Evolutionary conservation across 305 asterid species (phyloP).

Genomic region (Caryopteris hybrid): DNA sequence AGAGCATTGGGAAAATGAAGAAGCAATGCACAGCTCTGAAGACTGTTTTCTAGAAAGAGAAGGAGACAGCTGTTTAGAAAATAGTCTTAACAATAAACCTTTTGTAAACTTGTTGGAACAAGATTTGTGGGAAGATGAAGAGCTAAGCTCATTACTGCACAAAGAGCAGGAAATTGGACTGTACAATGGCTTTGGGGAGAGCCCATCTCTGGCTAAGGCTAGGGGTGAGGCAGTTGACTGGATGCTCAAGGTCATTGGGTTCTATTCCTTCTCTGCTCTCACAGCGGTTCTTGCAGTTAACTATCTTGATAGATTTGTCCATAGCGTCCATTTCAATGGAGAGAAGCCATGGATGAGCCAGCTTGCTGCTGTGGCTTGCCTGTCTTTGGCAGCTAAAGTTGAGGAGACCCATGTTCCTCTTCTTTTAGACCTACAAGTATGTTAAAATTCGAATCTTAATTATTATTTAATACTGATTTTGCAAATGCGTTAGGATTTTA

Average conservation of each 20-base stretch:
- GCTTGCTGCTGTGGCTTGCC: conserved; percentile 70
- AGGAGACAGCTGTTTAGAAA: too few species aligned
- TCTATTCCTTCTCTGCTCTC: conserved; percentile 60
- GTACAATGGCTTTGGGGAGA: conserved; percentile 12
- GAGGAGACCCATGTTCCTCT: conserved; percentile 75
- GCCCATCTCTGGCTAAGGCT: conserved; percentile 26
- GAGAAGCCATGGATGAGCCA: conserved; percentile 82
- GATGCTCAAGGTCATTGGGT: conserved; percentile 49
- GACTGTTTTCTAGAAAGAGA: too few species aligned
- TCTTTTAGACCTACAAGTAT: conserved; percentile 72
- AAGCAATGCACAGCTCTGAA: too few species aligned
- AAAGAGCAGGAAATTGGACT: conserved; percentile 47
- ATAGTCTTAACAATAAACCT: not conserved
- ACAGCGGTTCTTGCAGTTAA: conserved; percentile 85
- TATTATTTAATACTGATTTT: not conserved
- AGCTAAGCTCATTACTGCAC: conserved; percentile 37
- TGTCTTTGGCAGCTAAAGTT: conserved; percentile 78
- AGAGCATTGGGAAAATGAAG: conserved; percentile 24
- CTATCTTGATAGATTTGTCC: conserved; percentile 56
- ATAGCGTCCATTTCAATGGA: conserved; percentile 16
- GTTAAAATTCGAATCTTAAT: conserved; percentile 12
- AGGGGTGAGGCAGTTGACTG: conserved; percentile 67
- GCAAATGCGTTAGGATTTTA: not conserved
- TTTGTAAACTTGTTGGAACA: conserved; percentile 20
- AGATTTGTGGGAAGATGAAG: conserved; percentile 30